Evolutionary conservation across 805 yeast species (phyloP), one percentile per base, ranked within the genome.

Genomic region (Kuraishia molischiana): DNA sequence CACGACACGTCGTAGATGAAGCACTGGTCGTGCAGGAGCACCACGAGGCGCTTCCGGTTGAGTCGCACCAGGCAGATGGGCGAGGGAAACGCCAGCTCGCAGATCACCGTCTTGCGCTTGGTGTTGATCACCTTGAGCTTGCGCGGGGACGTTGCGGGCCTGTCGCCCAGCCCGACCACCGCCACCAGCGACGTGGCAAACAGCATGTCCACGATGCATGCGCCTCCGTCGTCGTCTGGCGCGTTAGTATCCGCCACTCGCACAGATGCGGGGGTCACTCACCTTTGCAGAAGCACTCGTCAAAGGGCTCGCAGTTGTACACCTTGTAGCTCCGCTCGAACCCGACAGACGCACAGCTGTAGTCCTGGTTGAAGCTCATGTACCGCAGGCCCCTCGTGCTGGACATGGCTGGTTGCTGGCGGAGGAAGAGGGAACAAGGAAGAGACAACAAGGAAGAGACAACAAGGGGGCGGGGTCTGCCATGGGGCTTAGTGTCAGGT

Each of bases 1-100:
- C 94, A 85, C 40, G 92, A 77, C 43, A 90, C 80, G 56, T 90
- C 97, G 61, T 90, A 92, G 34, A 90, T 74, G 54, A 78, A 84
- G 8, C 92, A 75, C 57, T 89, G 95, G 42, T 85, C 90, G 36
- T 75, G 67, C 38, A 90, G 63, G 4, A 84, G 75, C 14, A 89
- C 92, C 24, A 85, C 69, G 45, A 90, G 67, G 33, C 97, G 64
- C 48, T 83, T 81, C 32, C 97, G 69, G 58, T 90, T 92, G 61
- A 90, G 69, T 47, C 75, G 76, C 24, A 90, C 80, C 36, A 74
- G 75, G 20, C 81, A 62, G 2, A 90, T 79, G 5, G 77, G 64
- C 3, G 85, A 74, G 1, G 95, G 90, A 56, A 87, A 92, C 1
- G 90, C 75, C 47, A 90, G 64, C 52, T 90, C 97, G 59, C 97